Conservation (phyloP, 352 stramenopile genomes). For the Thalassiosira livingstoniorum region DNA sequence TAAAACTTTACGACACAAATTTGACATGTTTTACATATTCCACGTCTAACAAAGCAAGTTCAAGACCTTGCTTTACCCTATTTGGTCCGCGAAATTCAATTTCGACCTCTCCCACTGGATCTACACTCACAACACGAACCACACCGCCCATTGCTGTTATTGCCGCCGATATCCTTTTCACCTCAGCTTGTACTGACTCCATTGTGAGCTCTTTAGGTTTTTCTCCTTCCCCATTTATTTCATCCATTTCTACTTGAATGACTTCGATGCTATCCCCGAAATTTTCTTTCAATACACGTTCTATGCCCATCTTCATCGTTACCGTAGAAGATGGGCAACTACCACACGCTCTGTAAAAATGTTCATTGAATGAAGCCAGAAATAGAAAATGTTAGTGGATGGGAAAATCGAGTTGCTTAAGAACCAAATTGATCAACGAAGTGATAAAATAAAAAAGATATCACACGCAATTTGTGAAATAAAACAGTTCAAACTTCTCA, state of each 20-base stretch:
- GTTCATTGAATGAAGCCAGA: too few relatives aligned
- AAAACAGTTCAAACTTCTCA: too few relatives aligned
- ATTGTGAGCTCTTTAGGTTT: conserved; percentile 71
- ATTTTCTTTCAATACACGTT: conserved; percentile 87
- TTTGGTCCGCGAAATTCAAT: conserved; percentile 76
- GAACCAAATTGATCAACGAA: too few relatives aligned
- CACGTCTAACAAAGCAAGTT: conserved; percentile 82
- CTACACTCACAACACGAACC: conserved; percentile 68
- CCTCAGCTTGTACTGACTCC: conserved; percentile 71
- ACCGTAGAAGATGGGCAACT: conserved; percentile 86
- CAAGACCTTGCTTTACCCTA: conserved; percentile 79
- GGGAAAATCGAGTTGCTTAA: too few relatives aligned
- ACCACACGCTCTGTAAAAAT: conserved; percentile 82
- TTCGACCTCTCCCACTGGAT: conserved; percentile 77
- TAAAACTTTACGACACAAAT: conserved; percentile 60
- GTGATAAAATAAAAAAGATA: too few relatives aligned
- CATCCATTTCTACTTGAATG: conserved; percentile 66
- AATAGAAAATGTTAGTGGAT: too few relatives aligned
- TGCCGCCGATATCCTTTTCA: conserved; percentile 77
- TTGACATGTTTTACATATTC: conserved; percentile 80
- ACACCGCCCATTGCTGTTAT: conserved; percentile 83
- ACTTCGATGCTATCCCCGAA: conserved; percentile 74
- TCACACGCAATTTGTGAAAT: too few relatives aligned
- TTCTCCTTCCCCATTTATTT: conserved; percentile 25
- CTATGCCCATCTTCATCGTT: conserved; percentile 91